These are phyloP conservation scores for Solanum chacoense DNA, from an alignment of 305 asterid genomes.

Conservation along the genomic window DNA sequence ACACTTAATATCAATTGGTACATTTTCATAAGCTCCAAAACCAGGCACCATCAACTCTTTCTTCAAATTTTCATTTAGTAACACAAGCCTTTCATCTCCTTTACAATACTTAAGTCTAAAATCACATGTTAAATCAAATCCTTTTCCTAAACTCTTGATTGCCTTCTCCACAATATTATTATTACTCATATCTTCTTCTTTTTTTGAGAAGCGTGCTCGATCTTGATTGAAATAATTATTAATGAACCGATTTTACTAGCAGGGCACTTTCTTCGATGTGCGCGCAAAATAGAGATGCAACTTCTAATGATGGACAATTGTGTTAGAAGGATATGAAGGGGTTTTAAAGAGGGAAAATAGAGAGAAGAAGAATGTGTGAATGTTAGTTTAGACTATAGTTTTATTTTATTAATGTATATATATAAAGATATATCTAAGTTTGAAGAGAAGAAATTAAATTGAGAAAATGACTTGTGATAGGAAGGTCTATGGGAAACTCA, in stretches of 20 bases:
- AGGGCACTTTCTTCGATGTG: neutral
- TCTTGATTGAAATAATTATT: neutral
- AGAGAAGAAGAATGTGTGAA: neutral
- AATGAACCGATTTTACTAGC: neutral
- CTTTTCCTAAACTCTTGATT: conserved; percentile 68
- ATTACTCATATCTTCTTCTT: neutral
- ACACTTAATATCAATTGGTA: conserved; percentile 61
- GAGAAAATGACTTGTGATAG: conserved; percentile 10
- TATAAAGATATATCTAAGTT: neutral
- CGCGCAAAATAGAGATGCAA: neutral
- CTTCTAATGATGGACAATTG: neutral
- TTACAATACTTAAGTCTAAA: conserved; percentile 78
- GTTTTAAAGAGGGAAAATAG: neutral
- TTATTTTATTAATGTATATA: neutral
- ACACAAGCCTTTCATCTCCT: conserved; percentile 44
- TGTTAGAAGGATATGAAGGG: neutral
- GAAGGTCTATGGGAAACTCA: neutral
- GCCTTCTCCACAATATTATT: conserved; percentile 47
- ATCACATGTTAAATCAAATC: conserved; percentile 67
- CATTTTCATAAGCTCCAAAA: conserved; percentile 35
- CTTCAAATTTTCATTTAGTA: conserved; percentile 44
- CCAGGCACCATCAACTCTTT: conserved; percentile 50
- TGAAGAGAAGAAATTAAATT: neutral
- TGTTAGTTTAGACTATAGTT: neutral
- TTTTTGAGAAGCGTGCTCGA: neutral